Base-by-base conservation (phyloP, 169 alveolate genomes). In the Plasmodium coatneyi region DNA sequence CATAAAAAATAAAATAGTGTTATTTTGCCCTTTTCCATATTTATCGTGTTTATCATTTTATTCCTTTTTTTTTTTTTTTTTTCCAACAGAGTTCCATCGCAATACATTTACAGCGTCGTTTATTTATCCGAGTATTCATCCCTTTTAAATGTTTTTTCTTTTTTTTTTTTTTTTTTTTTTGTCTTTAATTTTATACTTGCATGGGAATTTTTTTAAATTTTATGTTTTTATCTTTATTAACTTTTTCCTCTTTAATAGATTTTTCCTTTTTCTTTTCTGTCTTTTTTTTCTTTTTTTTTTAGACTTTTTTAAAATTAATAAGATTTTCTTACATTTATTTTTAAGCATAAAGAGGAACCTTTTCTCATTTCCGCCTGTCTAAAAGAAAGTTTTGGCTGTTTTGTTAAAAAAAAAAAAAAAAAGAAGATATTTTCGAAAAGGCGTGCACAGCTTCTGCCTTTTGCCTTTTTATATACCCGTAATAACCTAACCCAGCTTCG, bases 241-340 rank as follows among this genome's bases (percentile, higher is more conserved):
- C 25, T 12, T 34, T 80, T 80, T 80, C 60, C 34, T 80, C 46
- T 82, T 36, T 56, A 49, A 49, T 66, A 25, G 76, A 66, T 19
- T 9, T 66, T 66, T 66, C 36, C 36, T 25, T 22, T 66, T 66
- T 66, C n/a, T 22, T 25, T 66, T 25, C 36, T 66, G 28, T 6
- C 22, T 22, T 66, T 66, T 66, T 66, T 60, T 60, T 60, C 19
- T 60, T 60, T 60, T 60, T 60, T 25, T 25, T 66, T n/a, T 66
- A 66, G 76, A 66, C 76, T 19, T 66, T 66, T 66, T 66, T 66
- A 66, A 66, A 66, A 66, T 66, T 66, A 66, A 3, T 66, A 66
- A 66, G 14, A 66, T 5, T 22, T 66, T 66, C 76, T 22, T 19
- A 66, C 12, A 66, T 66, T 66, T 66, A 66, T 66, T 66, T 22